Conservation (phyloP, 768 basidiomycete species). For the Mycena metata region DNA sequence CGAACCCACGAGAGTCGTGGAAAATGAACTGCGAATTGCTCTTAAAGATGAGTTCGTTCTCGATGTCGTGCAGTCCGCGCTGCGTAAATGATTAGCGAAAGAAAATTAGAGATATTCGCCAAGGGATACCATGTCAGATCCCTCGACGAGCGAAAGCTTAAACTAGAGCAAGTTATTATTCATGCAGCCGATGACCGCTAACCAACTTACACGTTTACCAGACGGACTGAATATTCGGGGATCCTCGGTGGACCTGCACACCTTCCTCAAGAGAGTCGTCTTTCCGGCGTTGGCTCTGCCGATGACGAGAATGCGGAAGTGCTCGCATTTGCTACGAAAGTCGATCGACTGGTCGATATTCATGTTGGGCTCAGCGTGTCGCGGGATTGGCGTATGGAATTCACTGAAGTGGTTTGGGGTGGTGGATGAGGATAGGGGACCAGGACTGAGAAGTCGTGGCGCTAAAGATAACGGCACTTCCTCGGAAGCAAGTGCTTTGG, state of each 20-base stretch:
- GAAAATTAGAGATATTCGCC: no score
- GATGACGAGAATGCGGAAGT: slow-evolving; percentile 56
- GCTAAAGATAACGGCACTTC: no score
- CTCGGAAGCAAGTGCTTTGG: no score
- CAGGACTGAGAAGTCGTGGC: no score
- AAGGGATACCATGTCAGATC: not conserved
- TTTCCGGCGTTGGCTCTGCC: no score
- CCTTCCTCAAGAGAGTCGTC: slow-evolving; percentile 55
- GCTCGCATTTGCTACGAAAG: slow-evolving; percentile 41
- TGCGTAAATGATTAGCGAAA: slow-evolving; percentile 31
- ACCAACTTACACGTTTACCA: slow-evolving; percentile 39
- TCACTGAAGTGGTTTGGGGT: no score
- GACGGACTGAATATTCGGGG: slow-evolving; percentile 44
- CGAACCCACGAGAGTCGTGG: slow-evolving; percentile 59
- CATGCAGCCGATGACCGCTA: no score
- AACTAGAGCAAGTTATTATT: slow-evolving; percentile 13
- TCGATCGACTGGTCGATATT: no score
- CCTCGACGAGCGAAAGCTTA: not conserved
- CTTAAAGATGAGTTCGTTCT: slow-evolving; percentile 46
- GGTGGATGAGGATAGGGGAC: no score
- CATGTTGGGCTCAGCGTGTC: no score
- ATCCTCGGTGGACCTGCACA: slow-evolving; percentile 52
- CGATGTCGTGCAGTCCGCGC: slow-evolving; percentile 54
- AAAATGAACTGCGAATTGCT: slow-evolving; percentile 53
- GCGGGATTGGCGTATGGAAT: no score